Percentiles rank a stretch among this genome's conserved stretches.
Conservation (phyloP, 805 yeast genomes). For the Clavispora santaluciae region DNA sequence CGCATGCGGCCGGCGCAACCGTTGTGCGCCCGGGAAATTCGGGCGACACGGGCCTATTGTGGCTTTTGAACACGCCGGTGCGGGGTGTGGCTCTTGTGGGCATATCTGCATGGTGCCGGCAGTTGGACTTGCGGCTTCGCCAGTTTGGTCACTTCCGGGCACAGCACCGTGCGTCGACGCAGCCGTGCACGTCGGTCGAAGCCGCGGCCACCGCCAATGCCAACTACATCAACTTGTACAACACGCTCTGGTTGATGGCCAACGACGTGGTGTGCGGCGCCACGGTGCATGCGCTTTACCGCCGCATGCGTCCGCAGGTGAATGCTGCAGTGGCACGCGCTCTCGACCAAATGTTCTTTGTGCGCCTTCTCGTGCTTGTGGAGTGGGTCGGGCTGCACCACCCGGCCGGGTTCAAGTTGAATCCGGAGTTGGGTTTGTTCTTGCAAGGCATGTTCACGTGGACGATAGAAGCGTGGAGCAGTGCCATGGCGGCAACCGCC, state of each 20-base stretch:
- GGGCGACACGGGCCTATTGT: background rate
- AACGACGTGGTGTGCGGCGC: constrained; percentile 80
- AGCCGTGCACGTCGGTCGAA: constrained; percentile 28
- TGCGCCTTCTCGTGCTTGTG: constrained; percentile 46
- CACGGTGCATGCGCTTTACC: constrained; percentile 45
- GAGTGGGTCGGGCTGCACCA: constrained; percentile 70
- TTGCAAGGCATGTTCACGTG: constrained; percentile 83
- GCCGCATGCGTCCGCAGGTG: constrained; percentile 18
- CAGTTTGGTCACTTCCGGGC: constrained; percentile 76
- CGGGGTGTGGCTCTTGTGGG: constrained; percentile 27
- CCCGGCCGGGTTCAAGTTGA: constrained; percentile 92
- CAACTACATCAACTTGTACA: constrained; percentile 73
- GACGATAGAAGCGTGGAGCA: constrained; percentile 68
- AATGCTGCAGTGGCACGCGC: constrained; percentile 11
- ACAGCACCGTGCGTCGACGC: constrained; percentile 37
- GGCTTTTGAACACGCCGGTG: constrained; percentile 24
- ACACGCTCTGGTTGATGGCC: constrained; percentile 79
- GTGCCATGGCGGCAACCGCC: background rate
- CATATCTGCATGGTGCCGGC: constrained; percentile 64
- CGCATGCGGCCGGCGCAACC: background rate
- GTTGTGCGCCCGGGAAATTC: background rate
- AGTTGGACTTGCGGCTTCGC: constrained; percentile 69
- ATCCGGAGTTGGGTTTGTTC: constrained; percentile 78
- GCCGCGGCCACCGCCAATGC: constrained; percentile 36
- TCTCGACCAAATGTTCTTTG: constrained; percentile 36